Evolutionary conservation across 2,329 filamentous ascomycete species (phyloP), one percentile per base, ranked within the genome.

Genomic region (Aspergillus ochraceus): DNA sequence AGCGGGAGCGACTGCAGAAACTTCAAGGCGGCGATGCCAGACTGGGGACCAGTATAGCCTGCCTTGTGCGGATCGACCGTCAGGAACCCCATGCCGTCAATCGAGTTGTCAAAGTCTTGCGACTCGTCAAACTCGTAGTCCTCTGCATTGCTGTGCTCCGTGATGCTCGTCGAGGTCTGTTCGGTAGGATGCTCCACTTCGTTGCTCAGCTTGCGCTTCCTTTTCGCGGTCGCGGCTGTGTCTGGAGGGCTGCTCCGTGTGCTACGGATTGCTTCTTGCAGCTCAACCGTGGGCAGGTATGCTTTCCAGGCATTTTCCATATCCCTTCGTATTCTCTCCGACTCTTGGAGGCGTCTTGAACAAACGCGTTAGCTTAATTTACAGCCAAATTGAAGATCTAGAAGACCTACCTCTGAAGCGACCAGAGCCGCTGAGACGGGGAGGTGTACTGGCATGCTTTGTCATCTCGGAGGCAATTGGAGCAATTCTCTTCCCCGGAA

Each of bases 91-190:
- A 66, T 66, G 19, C 64, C 64, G 42, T 64, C 64, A 14, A 60
- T 66, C 6, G 62, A 64, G 32, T 64, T 66, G 49, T 64, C 62
- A 42, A 66, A 65, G 45, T 65, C 64, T 50, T 64, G 64, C 10
- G 64, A 66, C 32, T 66, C 64, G 46, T 66, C 64, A 20, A 66
- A 66, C 57, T 66, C 64, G 45, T 64, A 66, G 52, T 64, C 64
- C 30, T 66, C 64, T 3, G 64, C 64, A 24, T 66, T 66, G 52
- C 60, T 66, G 50, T 60, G 62, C 32, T 66, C 64, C 1, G 57
- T 60, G 42, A 64, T 58, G 50, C 53, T 52, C 47, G 55, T 56
- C 6, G 64, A 62, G 8, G 59, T 58, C 52, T 66, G 64, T 19
- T 66, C 64, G 11, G 60, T 66, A 8, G 62, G 59, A 53, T 64